phyloP scores from a whole-genome alignment of 306 rosid species.

The Trichosanthes truncata region DNA sequence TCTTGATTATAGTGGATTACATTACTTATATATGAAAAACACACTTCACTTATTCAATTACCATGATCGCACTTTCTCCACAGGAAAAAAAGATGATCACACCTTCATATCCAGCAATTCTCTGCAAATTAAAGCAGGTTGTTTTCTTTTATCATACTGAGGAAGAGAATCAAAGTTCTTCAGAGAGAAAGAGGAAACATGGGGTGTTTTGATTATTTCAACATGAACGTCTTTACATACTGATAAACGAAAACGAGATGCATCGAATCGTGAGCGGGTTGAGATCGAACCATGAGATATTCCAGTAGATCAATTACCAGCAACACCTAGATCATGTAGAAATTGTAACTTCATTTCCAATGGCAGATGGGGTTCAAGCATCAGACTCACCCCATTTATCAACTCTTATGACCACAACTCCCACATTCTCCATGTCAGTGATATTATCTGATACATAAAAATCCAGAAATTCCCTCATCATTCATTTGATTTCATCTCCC shows the following conservation, averaged over 20 bases:
- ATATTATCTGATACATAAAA: slow-evolving; percentile 54
- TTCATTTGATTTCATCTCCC: not conserved
- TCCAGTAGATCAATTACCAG: not conserved
- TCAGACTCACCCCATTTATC: slow-evolving; percentile 49
- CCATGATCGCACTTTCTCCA: not conserved
- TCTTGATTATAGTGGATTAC: too few relatives aligned
- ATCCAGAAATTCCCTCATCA: not conserved
- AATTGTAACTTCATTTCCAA: not conserved
- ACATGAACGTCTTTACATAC: not conserved
- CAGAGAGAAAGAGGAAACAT: not conserved
- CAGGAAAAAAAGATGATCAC: too few relatives aligned
- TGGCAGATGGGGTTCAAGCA: slow-evolving; percentile 20
- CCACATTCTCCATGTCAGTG: slow-evolving; percentile 70
- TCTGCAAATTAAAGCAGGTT: not conserved
- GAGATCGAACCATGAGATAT: not conserved
- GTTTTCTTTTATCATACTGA: not conserved
- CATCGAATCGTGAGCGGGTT: not conserved
- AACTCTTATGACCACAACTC: slow-evolving; percentile 52
- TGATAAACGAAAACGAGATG: not conserved
- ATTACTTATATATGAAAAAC: not conserved
- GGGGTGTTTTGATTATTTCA: not conserved
- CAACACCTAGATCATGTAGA: not conserved
- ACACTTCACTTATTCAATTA: not conserved
- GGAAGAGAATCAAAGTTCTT: not conserved
- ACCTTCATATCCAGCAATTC: not conserved